Percentiles rank a stretch among this genome's conserved stretches.
Evolutionary conservation across 1,284 basidiomycete genomes (phyloP).

Genomic region (Chalciporus sp.): DNA sequence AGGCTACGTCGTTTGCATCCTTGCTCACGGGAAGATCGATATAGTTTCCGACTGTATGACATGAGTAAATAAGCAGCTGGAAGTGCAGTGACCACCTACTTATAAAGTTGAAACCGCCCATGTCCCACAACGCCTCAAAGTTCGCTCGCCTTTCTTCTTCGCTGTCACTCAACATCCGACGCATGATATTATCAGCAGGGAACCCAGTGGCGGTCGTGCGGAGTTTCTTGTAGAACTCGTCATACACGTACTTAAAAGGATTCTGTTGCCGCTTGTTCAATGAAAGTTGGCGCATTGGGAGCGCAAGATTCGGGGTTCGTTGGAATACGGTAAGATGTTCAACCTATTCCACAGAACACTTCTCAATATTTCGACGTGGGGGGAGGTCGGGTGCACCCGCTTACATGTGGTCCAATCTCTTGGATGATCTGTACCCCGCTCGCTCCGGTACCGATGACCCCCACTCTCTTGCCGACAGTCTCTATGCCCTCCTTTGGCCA

Average conservation of each 20-base stretch:
- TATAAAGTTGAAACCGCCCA: conserved; percentile 15
- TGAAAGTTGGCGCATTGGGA: conserved; percentile 11
- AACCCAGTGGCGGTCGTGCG: conserved; percentile 2
- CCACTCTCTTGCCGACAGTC: conserved; percentile 17
- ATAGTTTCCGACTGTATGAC: conserved; percentile 17
- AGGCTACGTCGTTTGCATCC: background rate
- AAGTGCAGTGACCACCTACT: conserved; percentile 2
- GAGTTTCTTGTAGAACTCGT: conserved; percentile 7
- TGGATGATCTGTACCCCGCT: conserved; percentile 21
- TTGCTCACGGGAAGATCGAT: conserved; percentile 5
- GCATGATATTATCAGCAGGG: background rate
- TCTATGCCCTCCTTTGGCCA: conserved; percentile 22
- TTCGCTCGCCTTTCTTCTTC: conserved; percentile 13
- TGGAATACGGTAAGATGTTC: conserved; percentile 21
- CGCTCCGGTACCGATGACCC: conserved; percentile 22
- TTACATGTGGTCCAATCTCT: conserved; percentile 17
- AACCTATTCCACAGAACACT: conserved; percentile 1
- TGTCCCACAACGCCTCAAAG: conserved; percentile 13
- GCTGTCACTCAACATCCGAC: conserved; percentile 15
- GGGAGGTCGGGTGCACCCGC: background rate
- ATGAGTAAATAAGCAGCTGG: background rate
- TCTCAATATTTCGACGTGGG: background rate
- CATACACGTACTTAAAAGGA: conserved; percentile 15
- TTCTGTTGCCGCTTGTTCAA: conserved; percentile 15
- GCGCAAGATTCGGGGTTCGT: conserved; percentile 18